Base-by-base conservation (phyloP, 441 rosid genomes). In the Pelargonium citronellum region DNA sequence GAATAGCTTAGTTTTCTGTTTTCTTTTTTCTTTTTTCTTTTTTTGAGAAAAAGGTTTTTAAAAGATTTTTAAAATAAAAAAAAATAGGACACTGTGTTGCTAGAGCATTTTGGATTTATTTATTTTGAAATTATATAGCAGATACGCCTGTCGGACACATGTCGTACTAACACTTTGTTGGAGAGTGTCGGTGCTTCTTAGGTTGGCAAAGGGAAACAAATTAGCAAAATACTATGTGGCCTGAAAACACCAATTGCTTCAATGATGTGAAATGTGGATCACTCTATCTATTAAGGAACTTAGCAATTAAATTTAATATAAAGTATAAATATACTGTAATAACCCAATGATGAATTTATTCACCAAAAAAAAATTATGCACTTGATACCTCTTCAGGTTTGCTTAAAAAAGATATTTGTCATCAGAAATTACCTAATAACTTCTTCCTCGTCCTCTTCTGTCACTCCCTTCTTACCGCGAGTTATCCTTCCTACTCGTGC, bases 401-500 rank as follows among this genome's bases (percentile, higher is more conserved):
- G 67, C 65, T 71, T 7, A 46, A 58, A 39, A 74, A 68, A 71
- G 34, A 68, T 73, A 9, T 49, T 47, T 49, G 47, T 19, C 68
- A 78, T 17, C 12, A 16, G n/a, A 34, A 65, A 74, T 69, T 86
- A 90, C 99, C 98, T 95, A 12, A 68, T 72, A 27, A 82, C 67
- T 24, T 83, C 89, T 65, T 88, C 91, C 61, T 89, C 97, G 12
- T 87, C 91, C 67, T 82, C 95, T 55, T 76, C 75, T 9, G 76
- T 22, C 75, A 91, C 90, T 74, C 83, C 88, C 78, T 75, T 84
- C 79, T 80, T 87, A 57, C 85, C 67, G 5, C 27, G 61, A 69
- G 84, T 73, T 74, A 66, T 75, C 69, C 55, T 87, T 69, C 96
- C 90, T 73, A 79, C 70, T 72, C 83, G 90, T n/a, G 97, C 96